phyloP scores from a whole-genome alignment of 2,329 filamentous ascomycete species.

The Aspergillus luchuensis region DNA sequence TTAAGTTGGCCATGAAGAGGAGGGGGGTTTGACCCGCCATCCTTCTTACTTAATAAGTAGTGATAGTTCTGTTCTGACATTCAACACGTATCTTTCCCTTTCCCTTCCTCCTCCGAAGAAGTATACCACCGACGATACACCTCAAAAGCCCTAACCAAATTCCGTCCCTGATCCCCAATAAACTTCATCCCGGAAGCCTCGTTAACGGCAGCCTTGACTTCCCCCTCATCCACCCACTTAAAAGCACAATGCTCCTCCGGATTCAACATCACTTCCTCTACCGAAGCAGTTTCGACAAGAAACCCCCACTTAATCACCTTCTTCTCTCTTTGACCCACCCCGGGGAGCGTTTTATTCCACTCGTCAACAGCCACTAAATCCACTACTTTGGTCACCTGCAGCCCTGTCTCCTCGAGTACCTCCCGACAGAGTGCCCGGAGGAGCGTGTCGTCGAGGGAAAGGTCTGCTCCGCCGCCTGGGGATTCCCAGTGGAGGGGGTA shows the following conservation, averaged over 20 bases:
- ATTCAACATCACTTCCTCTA: slow-evolving; percentile 34
- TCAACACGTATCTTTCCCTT: neutral
- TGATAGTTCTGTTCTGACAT: neutral
- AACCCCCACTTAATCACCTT: slow-evolving; percentile 40
- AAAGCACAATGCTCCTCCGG: slow-evolving; percentile 40
- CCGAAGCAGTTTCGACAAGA: slow-evolving; percentile 32
- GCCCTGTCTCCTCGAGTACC: slow-evolving; percentile 55
- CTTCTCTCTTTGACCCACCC: slow-evolving; percentile 17
- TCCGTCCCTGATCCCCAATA: slow-evolving; percentile 25
- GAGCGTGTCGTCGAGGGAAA: slow-evolving; percentile 47
- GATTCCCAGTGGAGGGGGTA: slow-evolving; percentile 52
- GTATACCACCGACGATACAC: neutral
- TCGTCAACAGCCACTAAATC: slow-evolving; percentile 42
- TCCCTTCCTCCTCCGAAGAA: neutral
- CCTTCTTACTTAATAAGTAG: no score
- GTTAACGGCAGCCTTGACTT: slow-evolving; percentile 21
- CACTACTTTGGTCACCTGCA: slow-evolving; percentile 47
- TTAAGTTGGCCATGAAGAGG: neutral
- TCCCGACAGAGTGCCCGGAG: slow-evolving; percentile 54
- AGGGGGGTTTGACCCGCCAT: neutral
- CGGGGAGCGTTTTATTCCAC: slow-evolving; percentile 25
- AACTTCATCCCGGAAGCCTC: slow-evolving; percentile 19
- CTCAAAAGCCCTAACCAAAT: slow-evolving; percentile 28
- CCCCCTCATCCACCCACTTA: slow-evolving; percentile 42
- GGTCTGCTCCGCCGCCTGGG: slow-evolving; percentile 54